Evolutionary conservation across 805 yeast genomes (phyloP), one percentile per base, ranked within the genome.

Genomic region (Wickerhamomyces bovis): DNA sequence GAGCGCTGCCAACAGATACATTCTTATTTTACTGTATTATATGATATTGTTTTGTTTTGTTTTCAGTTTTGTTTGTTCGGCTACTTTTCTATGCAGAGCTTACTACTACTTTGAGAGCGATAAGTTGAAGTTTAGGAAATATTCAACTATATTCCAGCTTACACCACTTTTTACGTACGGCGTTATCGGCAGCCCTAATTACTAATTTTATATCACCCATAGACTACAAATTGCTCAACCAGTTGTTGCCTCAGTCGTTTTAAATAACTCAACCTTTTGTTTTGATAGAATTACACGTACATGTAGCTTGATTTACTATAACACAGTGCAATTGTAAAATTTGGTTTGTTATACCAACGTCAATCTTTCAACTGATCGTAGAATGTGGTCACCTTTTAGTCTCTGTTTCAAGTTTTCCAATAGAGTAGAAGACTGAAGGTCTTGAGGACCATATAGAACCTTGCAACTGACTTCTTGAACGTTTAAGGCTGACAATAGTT

Each of bases 381-480:
- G 22, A 41, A 51, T 42, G 15, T 39, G 26, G 4, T 22, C 39
- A 9, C 12, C 18, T 4, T 44, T 18, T 4, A 39, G 9, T 44
- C 46, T 55, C 2, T n/a, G 18, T 26, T 50, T 54, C 28, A 58
- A 47, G 12, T 43, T 47, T 2, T 40, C 28, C 36, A 58, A 44
- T 3, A 57, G 30, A 18, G 20, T 43, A 2, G 45, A 16, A 2
- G 28, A 42, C 21, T 45, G 43, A 16, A 54, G 25, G 13, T 23
- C 39, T 12, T 41, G 22, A 6, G 50, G 23, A 0, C 62, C 63
- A 47, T 57, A 59, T 0, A 51, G 23, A 20, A 56, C 10, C 19
- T 39, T 21, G 6, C 43, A 52, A 4, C 44, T 28, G 6, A 46
- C 39, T 0, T 41, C 20, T 1, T 23, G 28, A 2, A 53, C 53